Percentiles rank a stretch among this genome's conserved stretches.
These are phyloP conservation scores for Ophiosphaerella herpotricha DNA, from an alignment of 2,329 filamentous ascomycete species.

Conservation along the genomic window DNA sequence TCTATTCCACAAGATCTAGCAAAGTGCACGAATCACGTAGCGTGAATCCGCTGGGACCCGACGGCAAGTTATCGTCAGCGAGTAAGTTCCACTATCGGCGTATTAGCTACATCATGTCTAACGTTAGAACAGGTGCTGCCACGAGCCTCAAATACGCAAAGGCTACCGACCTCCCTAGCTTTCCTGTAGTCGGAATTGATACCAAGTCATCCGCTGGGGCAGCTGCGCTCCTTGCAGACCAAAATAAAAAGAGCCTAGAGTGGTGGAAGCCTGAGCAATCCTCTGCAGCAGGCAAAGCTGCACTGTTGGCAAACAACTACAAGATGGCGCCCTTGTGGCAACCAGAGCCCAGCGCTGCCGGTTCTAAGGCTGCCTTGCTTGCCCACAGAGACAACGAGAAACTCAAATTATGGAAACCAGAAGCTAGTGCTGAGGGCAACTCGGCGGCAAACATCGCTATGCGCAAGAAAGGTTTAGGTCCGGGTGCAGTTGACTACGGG, in stretches of 20 bases:
- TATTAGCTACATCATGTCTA: constrained; percentile 9
- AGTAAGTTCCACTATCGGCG: constrained; percentile 48
- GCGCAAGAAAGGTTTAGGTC: constrained; percentile 55
- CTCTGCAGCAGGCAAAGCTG: constrained; percentile 62
- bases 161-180: constrained; percentile 74
- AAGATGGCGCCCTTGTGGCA: constrained; percentile 67
- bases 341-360: constrained; percentile 65
- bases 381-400: constrained; percentile 62
- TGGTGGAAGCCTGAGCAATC: constrained; percentile 68
- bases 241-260: constrained; percentile 68
- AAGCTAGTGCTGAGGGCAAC: constrained; percentile 60
- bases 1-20: constrained; percentile 52
- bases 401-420: constrained; percentile 57
- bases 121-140: constrained; percentile 56
- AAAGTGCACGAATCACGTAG: constrained; percentile 21
- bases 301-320: constrained; percentile 63
- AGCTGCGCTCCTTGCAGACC: constrained; percentile 75
- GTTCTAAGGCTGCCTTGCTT: constrained; percentile 74
- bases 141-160: constrained; percentile 72
- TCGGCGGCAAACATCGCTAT: constrained; percentile 74
- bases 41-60: constrained; percentile 51
- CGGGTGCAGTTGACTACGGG: constrained; percentile 50
- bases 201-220: constrained; percentile 68
- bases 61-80: constrained; percentile 62
- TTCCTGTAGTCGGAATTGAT: constrained; percentile 67